Base-by-base conservation (phyloP, 192 early-diverging fungal species). In the Coemansia sp. region DNA sequence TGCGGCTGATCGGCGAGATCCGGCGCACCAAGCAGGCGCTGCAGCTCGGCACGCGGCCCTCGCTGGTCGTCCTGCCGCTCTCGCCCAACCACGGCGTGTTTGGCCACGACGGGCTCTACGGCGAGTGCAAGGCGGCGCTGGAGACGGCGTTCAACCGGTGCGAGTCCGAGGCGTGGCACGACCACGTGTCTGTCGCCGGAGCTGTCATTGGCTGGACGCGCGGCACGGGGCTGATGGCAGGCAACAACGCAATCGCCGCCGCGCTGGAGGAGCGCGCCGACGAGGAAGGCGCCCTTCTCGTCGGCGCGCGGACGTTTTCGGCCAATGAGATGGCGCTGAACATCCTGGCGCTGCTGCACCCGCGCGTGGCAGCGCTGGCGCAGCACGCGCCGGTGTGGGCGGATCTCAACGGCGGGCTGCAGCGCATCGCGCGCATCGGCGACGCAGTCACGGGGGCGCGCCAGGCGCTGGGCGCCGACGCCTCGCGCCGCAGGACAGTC, bases 11-110 rank as follows among this genome's bases (percentile, higher is more conserved):
- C 62, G 96, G 96, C 76, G 85, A 89, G 60, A 86, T 98, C 63
- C 93, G 92, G 84, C 75, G 73, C 49, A 86, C 90, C 76, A 96
- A 95, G 85, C 82, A 88, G 68, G 59, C 66, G 64, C 68, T 84
- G 36, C 88, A 89, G 24, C 89, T 84, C 45, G 84, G 88, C 63
- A 92, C 91, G 37, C 89, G 93, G 42, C 94, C 95, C 40, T 93
- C 96, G 22, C 88, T 91, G 63, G 92, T 92, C 15, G 85, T 98
- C 2, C 76, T 98, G 53, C 96, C 96, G 6, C 70, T 97, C 59
- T 98, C 96, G 64, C 95, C 96, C 47, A 98, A 98, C 86, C 96
- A 98, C 77, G 96, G 95, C 68, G 94, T 91, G 4, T 96, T 98
- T 64, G 96, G 96, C 70, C 77, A 74, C 51, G 92, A 98, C 74